Evolutionary conservation across 352 stramenopile species (phyloP).

Genomic region (Globisporangium alternatum): DNA sequence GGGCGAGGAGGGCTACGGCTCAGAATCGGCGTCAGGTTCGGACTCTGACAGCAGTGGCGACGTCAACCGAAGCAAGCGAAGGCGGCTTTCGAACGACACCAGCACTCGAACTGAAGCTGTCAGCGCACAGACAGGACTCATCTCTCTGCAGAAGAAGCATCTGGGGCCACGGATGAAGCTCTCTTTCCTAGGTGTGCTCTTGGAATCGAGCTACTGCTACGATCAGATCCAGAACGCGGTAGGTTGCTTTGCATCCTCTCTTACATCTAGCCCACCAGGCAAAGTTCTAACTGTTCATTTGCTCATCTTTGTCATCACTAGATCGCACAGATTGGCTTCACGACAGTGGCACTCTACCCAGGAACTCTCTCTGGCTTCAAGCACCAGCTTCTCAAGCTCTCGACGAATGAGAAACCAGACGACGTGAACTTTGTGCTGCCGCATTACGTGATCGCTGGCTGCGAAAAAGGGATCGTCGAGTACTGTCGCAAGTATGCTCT

Average conservation of each 20-base stretch:
- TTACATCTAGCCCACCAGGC: too few species aligned
- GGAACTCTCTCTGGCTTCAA: conserved; percentile 3
- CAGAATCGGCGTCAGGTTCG: not conserved
- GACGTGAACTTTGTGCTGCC: conserved; percentile 11
- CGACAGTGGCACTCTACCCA: not conserved
- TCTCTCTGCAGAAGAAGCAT: not conserved
- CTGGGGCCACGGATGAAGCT: not conserved
- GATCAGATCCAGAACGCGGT: not conserved
- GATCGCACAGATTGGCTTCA: not conserved
- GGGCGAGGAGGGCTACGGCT: not conserved
- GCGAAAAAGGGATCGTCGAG: not conserved
- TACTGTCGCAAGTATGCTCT: conserved; percentile 1
- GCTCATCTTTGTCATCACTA: not conserved
- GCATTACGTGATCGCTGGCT: conserved; percentile 10
- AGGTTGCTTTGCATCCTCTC: too few species aligned
- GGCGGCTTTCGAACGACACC: not conserved
- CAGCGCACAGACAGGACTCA: not conserved
- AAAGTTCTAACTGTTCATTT: too few species aligned
- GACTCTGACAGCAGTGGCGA: not conserved
- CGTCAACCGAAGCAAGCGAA: not conserved
- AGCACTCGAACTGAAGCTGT: not conserved
- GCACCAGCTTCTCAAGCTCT: conserved; percentile 2
- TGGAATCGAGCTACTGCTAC: not conserved
- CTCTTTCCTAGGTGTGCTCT: not conserved
- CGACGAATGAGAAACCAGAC: not conserved